Evolutionary conservation across 139 green algal species (phyloP).

Genomic region (Micractinium sp.): DNA sequence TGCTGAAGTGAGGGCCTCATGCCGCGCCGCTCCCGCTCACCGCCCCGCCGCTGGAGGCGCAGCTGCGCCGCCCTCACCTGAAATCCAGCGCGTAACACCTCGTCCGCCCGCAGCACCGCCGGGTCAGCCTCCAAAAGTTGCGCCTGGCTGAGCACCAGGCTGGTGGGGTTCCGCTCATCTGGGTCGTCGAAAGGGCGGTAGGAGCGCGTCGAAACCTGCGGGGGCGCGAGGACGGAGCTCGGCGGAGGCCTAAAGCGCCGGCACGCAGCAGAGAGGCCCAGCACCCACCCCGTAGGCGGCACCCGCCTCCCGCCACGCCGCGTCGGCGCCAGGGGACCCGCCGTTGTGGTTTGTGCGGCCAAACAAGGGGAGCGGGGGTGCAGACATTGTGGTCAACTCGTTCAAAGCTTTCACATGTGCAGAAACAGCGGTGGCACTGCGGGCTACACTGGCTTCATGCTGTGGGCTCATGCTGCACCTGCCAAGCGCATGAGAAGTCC

Average conservation of each 20-base stretch:
- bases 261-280: neutral
- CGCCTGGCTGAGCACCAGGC: neutral
- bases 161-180: neutral
- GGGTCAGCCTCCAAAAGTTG: neutral
- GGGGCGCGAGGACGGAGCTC: neutral
- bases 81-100: neutral
- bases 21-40: neutral
- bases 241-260: neutral
- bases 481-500: too few relatives aligned
- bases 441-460: too few relatives aligned
- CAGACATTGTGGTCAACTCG: too few relatives aligned
- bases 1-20: too few relatives aligned
- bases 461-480: too few relatives aligned
- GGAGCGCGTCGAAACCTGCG: neutral
- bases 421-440: neutral
- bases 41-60: too few relatives aligned
- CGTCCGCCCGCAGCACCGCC: neutral
- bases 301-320: neutral
- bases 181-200: constrained; percentile 16
- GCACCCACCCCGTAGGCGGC: neutral
- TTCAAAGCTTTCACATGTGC: neutral
- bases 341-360: neutral
- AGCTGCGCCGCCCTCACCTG: neutral
- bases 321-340: neutral
- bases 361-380: neutral